These are phyloP conservation scores for Colletotrichum godetiae DNA, from an alignment of 2,329 filamentous ascomycete species.

Conservation along the genomic window DNA sequence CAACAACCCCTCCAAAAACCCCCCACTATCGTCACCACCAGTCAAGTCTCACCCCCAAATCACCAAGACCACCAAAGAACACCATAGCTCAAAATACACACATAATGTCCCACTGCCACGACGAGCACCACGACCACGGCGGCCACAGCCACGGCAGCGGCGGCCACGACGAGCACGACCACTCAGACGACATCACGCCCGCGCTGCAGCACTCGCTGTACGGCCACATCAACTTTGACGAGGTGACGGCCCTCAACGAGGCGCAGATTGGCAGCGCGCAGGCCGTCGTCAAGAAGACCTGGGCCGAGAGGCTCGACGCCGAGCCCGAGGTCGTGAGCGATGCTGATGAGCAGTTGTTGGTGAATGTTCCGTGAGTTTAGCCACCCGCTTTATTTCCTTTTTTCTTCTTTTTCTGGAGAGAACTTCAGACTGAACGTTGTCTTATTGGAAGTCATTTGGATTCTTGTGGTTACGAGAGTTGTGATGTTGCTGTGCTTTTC, in stretches of 20 bases:
- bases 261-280: conserved; percentile 73
- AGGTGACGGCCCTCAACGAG: conserved; percentile 89
- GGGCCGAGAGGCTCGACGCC: conserved; percentile 79
- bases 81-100: neutral
- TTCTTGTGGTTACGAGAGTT: too few species aligned
- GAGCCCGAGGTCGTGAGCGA: conserved; percentile 86
- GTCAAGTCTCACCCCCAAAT: neutral
- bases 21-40: neutral
- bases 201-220: conserved; percentile 92
- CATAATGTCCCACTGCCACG: conserved; percentile 61
- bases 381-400: too few species aligned
- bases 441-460: too few species aligned
- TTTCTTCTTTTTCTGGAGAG: too few species aligned
- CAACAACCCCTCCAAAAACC: neutral
- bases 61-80: neutral
- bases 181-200: conserved; percentile 91
- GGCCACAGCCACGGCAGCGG: conserved; percentile 56
- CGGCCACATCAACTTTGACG: conserved; percentile 89
- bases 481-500: too few species aligned
- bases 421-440: too few species aligned
- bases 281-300: conserved; percentile 88
- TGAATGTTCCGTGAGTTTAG: conserved; percentile 82
- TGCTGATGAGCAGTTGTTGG: conserved; percentile 92
- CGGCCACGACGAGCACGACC: conserved; percentile 78
- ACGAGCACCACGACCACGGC: conserved; percentile 59